Base-by-base conservation (phyloP, 305 asterid species). In the Fraxinus xanthoxyloides region DNA sequence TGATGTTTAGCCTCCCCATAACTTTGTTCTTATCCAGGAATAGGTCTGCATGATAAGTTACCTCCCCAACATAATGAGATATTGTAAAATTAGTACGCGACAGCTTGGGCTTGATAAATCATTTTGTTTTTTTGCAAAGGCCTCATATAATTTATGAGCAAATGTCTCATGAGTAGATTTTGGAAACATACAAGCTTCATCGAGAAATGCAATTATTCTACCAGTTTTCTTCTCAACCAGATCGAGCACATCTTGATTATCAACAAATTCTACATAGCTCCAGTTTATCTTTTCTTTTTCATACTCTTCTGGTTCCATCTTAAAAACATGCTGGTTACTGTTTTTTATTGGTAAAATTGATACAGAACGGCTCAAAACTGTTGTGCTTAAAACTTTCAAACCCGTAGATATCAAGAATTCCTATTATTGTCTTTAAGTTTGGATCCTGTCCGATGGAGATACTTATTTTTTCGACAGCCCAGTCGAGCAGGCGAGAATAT, bases 301-400 rank as follows among this genome's bases (percentile, higher is more conserved):
- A 43, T 12, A 43, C 51, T 43, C 5, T 43, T 43, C 17, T 43
- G n/a, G 51, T 43, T 12, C 17, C 51, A 43, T 43, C 92, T 97
- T 97, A 85, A 97, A 97, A 43, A 43, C 17, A 91, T 97, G 99
- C 83, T 97, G 98, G 46, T 38, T 38, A 8, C 86, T 93, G 89
- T 82, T 97, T 97, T 90, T 97, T 98, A 88, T 97, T 97, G 67
- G 98, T 93, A 86, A 92, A 97, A 90, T 97, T 97, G 92, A 97
- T 97, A 85, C 98, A 97, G 87, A 97, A 97, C 88, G 93, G 98
- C 95, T 97, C 99, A 88, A 97, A 97, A 88, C 98, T 97, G 87
- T 82, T 97, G 77, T 84, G 85, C 88, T 97, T 95, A 87, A 97
- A 97, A 90, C 98, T 94, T 89, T 97, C 99, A 89, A 97, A 97